Evolutionary conservation across 805 yeast genomes (phyloP), one percentile per base, ranked within the genome.

Genomic region (Sungouiella thailandica): DNA sequence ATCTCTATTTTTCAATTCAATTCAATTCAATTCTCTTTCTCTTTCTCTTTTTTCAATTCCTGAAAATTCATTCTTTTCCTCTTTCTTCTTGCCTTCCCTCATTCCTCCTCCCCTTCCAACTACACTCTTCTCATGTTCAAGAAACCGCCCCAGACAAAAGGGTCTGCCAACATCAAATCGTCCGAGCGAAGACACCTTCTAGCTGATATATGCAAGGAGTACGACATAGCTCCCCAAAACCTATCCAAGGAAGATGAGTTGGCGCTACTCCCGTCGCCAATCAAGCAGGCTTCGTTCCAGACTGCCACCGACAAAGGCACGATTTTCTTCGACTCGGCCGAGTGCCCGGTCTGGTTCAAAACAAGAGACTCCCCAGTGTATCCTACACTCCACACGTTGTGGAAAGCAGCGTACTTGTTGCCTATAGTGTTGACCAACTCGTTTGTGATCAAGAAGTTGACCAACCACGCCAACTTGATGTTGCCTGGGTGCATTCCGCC

Each of bases 391-490:
- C 83, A 68, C 50, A 77, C 86, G 0, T 55, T 81, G 25, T 85
- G 95, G 93, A 65, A 67, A 16, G 69, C 74, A 24, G 87, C 89
- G 0, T 72, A 60, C 39, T 35, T 86, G 9, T 44, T 87, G 15
- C 95, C 95, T 0, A 53, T 70, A 1, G 74, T 89, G 3, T 58
- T 64, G 37, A 89, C 97, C 0, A 88, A 85, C 52, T 74, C 74
- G 9, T 75, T 71, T 44, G 96, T 90, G 2, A 68, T 90, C 12
- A 80, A 73, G 31, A 74, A 76, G 9, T 59, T 88, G n/a, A 60
- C 68, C 20, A 76, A 75, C 37, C 96, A 97, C 9, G 96, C 97
- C 0, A 74, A 83, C 47, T 58, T 84, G 41, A 83, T 83, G 88
- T 63, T 82, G 22, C 83, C 88, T 3, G 94, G 94, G 0, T 70